These are phyloP conservation scores for Colletotrichum navitas DNA, from an alignment of 2,329 filamentous ascomycete species.

Conservation along the genomic window DNA sequence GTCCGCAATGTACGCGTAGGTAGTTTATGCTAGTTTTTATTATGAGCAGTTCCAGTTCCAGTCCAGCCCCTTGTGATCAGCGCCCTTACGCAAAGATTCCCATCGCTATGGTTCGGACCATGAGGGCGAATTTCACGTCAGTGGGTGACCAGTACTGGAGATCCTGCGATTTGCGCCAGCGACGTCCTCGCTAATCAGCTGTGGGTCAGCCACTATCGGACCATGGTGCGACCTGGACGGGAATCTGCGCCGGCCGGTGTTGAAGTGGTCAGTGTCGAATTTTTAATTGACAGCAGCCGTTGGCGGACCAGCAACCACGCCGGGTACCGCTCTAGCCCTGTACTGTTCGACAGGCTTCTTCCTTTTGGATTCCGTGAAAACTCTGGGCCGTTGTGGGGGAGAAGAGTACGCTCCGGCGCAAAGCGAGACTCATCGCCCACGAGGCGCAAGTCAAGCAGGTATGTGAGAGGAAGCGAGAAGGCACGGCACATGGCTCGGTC, in stretches of 20 bases:
- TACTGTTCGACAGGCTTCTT: constrained; percentile 26
- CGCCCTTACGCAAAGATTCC: constrained; percentile 3
- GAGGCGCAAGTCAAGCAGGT: no score
- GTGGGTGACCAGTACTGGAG: neutral
- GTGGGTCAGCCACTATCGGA: constrained; percentile 37
- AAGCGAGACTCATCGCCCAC: neutral
- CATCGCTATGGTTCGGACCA: constrained; percentile 14
- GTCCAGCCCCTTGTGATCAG: neutral
- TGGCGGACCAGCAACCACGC: constrained; percentile 21
- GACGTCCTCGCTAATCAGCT: constrained; percentile 42
- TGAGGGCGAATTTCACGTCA: constrained; percentile 3
- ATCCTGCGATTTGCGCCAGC: constrained; percentile 41
- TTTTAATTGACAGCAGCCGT: constrained; percentile 28
- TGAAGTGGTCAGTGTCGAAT: constrained; percentile 23
- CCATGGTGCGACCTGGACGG: constrained; percentile 39
- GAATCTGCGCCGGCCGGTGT: constrained; percentile 33
- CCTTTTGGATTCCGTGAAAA: constrained; percentile 1
- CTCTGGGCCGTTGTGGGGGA: constrained; percentile 2
- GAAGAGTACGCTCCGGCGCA: neutral
- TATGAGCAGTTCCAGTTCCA: neutral
- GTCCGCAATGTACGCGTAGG: neutral
- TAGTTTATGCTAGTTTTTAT: neutral
- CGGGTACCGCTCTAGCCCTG: constrained; percentile 17
- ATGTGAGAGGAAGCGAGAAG: no score
- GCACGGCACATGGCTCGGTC: no score